phyloP scores from a whole-genome alignment of 2,329 filamentous ascomycete genomes.

The Fusarium palustre region DNA sequence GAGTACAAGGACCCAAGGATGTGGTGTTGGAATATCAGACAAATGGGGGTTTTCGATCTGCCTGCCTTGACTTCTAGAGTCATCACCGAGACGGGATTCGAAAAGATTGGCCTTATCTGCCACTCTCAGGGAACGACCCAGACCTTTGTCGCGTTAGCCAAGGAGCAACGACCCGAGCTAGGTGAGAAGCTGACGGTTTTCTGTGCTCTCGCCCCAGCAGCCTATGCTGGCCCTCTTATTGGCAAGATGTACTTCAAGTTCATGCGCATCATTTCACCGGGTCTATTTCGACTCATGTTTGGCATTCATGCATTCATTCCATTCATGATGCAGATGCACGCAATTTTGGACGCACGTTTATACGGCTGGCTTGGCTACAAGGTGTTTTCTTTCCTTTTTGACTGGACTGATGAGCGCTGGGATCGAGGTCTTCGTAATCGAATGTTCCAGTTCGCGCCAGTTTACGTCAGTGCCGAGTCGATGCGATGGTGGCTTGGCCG shows the following conservation, averaged over 20 bases:
- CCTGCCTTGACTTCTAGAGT: conserved; percentile 84
- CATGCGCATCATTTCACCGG: conserved; percentile 82
- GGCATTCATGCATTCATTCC: conserved; percentile 95
- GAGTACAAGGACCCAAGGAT: conserved; percentile 83
- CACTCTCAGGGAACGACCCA: conserved; percentile 95
- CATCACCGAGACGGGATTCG: conserved; percentile 82
- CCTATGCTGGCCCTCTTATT: conserved; percentile 87
- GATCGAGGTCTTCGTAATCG: conserved; percentile 81
- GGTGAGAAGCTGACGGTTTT: conserved; percentile 88
- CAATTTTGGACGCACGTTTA: conserved; percentile 69
- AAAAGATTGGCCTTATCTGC: conserved; percentile 83
- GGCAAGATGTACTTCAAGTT: conserved; percentile 92
- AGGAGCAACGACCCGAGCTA: conserved; percentile 87
- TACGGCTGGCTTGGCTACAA: conserved; percentile 89
- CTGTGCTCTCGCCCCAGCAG: conserved; percentile 89
- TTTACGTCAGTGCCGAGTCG: conserved; percentile 88
- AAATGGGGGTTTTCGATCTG: conserved; percentile 92
- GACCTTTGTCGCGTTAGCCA: conserved; percentile 87
- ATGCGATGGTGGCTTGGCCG: conserved; percentile 97
- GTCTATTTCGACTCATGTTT: conserved; percentile 83
- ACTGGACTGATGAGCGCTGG: conserved; percentile 88
- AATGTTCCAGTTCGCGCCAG: conserved; percentile 92
- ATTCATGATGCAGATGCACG: conserved; percentile 89
- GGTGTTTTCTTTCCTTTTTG: conserved; percentile 90
- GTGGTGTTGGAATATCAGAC: conserved; percentile 97